Evolutionary conservation across 1,139 yeast species (phyloP), one percentile per base, ranked within the genome.

Genomic region (Chernovozyma sophiae-reginae): DNA sequence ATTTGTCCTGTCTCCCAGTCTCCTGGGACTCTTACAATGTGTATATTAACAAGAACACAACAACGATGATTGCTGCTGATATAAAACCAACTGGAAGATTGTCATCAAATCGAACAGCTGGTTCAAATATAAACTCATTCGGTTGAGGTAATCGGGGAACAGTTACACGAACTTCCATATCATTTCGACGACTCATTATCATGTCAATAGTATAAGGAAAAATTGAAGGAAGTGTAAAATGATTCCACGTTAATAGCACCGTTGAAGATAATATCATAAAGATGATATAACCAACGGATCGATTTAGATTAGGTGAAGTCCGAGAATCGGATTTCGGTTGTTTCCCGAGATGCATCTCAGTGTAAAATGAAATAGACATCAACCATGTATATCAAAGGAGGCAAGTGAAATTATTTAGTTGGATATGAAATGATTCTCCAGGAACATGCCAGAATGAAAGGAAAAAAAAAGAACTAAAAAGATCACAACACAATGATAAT

Each of bases 91-190:
- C 5, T 13, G 29, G 29, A 16, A 26, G 17, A 16, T 26, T 26
- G 12, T 7, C 11, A 16, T 16, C 18, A 16, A 37, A 37, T 25
- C 40, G 34, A n/a, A 34, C 40, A 4, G 15, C 26, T 18, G 40
- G 40, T 4, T 37, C 40, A 14, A 18, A 27, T 7, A 16, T 13
- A 22, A 34, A 34, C 15, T 34, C 40, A 23, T 30, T 35, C 6
- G 31, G 13, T 11, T 7, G n/a, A 11, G 31, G 31, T 28, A 28
- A 11, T 19, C 20, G 6, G 5, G 31, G 31, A 6, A 8, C 7
- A 7, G 27, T 25, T 25, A 20, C 10, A 6, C 10, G 8, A 20
- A 10, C 10, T n/a, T n/a, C n/a, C 10, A 20, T 10, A 20, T 20
- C 10, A 10, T 20, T 20, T 7, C 10, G 8, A 7, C 8, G 10